A percentile compares a stretch with the other conserved stretches of the same genome.
Evolutionary conservation across 441 rosid species (phyloP).

Genomic region (Pelargonium myrrhifolium): DNA sequence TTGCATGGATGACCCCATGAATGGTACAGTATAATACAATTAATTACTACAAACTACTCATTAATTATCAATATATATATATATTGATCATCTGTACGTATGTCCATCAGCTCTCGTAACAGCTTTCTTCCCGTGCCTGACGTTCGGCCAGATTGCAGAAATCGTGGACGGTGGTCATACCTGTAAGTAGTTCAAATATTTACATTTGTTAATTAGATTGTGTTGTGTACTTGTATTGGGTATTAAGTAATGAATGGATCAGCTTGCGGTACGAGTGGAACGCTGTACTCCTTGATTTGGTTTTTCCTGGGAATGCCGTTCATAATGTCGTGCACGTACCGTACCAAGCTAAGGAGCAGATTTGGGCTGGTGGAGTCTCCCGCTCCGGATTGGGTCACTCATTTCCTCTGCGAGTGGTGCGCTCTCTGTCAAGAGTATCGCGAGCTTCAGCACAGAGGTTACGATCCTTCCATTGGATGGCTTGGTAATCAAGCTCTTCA

Average conservation of each 20-base stretch:
- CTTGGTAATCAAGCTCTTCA: conserved; percentile 23
- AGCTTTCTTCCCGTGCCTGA: conserved; percentile 37
- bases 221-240: no score
- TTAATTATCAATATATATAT: no score
- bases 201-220: no score
- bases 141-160: conserved; percentile 43
- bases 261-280: conserved; percentile 47
- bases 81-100: no score
- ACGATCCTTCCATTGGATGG: conserved; percentile 55
- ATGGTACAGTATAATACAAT: no score
- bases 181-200: conserved; percentile 21
- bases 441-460: conserved; percentile 46
- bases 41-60: no score
- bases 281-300: conserved; percentile 33
- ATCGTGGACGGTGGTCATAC: conserved; percentile 36
- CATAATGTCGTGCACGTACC: conserved; percentile 43
- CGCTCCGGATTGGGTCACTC: conserved; percentile 64
- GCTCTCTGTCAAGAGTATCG: conserved; percentile 66
- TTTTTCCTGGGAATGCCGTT: conserved; percentile 36
- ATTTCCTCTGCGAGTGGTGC: conserved; percentile 46
- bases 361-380: conserved; percentile 55
- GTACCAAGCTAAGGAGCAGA: conserved; percentile 45
- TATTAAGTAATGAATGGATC: not conserved
- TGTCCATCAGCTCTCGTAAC: conserved; percentile 31
- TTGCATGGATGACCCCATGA: conserved; percentile 56